Base-by-base conservation (phyloP, 1,139 yeast genomes). In the Saccharomyces uvarum region DNA sequence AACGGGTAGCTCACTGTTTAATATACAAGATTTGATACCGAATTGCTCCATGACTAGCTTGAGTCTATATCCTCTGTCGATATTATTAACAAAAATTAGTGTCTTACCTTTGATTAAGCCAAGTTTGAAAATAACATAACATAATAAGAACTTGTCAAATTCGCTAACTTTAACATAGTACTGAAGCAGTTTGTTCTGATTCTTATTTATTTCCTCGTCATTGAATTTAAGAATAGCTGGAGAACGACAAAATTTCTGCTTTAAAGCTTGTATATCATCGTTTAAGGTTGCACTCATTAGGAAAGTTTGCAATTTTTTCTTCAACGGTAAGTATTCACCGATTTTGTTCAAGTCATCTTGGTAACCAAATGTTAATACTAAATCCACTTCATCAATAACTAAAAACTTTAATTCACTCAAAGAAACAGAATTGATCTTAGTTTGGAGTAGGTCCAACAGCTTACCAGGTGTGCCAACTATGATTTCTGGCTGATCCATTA, bases 211-310 rank as follows among this genome's bases (percentile, higher is more conserved):
- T 56, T 80, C 78, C 55, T 84, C 89, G 62, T 86, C 90, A 61
- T 84, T 83, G 49, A 93, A 77, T 66, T 84, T 87, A 59, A 95
- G 75, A 48, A 89, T 80, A 0, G 96, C 97, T 2, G 97, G 96
- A 62, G 82, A 81, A 54, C 91, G 82, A 71, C 98, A 93, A 69
- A 87, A 90, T 65, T 81, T 79, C 49, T 75, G 69, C 71, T 93
- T 93, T 64, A 95, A 74, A 50, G 80, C 82, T 57, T 88, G 83
- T 59, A 91, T 81, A 59, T 93, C 98, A 52, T 88, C 96, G 67
- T 84, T 88, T 56, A 95, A 75, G 2, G 99, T 95, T 1, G 99
- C 99, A 70, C 97, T 88, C 98, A 93, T 93, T 61, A 95, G 75
- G 73, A 90, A 91, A 1, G 95, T 85, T 73, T 95, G 99, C 62